Base-by-base conservation (phyloP, 345 rosid species). In the Dovyalis caffra region DNA sequence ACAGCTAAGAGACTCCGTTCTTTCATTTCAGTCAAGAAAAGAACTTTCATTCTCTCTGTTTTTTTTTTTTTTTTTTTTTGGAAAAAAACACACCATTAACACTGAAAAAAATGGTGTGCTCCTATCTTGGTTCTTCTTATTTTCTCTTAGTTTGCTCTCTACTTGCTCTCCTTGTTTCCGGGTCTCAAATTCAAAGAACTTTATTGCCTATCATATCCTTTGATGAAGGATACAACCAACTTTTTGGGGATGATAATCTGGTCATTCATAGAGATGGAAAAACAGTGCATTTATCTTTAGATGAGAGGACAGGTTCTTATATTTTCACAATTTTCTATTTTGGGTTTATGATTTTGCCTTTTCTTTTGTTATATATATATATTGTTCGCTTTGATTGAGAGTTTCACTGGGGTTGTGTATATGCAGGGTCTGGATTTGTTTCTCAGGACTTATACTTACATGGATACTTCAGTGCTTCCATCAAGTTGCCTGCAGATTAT, bases 351-450 rank as follows among this genome's bases (percentile, higher is more conserved):
- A 49, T 69, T 28, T 57, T 49, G 69, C 51, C 28, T 25, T 49
- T 70, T 71, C 35, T 18, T 28, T 37, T 23, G 10, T 51, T 40
- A 23, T 66, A 15, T 72, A 68, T 40, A 6, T 34, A 12, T 25
- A 2, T 29, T 77, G 43, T 43, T 31, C 51, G 29, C 11, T n/a
- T 70, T 29, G 58, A 58, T 66, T 15, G 68, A 49, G 31, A 28
- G 18, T 68, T 34, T 65, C 20, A 29, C 35, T 14, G 12, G 49
- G 56, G 21, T 7, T 69, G 14, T 57, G n/a, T 69, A 18, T 70
- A 68, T 73, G 38, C 97, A 95, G 99, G 98, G 78, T 93, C 98
- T 86, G 99, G 99, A 72, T 95, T 95, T 85, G 95, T 83, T 60
- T 95, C 99, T 64, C 94, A 95, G 49, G 99, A 95, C 82, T 86